Base-by-base conservation (phyloP, 768 basidiomycete genomes). In the Mycena belliarum region DNA sequence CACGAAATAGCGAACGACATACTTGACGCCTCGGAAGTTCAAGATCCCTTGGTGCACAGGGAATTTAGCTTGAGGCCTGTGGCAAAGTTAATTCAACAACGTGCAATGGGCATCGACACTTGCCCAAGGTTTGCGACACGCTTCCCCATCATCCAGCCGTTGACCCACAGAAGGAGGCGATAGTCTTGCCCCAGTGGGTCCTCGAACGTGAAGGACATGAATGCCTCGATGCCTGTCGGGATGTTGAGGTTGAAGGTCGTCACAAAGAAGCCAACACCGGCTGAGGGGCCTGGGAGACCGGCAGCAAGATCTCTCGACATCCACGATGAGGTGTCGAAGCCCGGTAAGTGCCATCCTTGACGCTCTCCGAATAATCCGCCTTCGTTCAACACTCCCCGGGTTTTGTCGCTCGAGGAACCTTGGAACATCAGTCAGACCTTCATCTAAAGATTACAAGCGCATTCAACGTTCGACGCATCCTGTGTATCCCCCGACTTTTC, bases 331-430 rank as follows among this genome's bases (percentile, higher is more conserved):
- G 14, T 16, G 11, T 41, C 40, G 40, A 41, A 41, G 4, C 40
- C 40, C 3, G 40, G 40, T 10, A 41, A 12, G 21, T 41, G 40
- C 40, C 40, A 41, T 3, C 40, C 40, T n/a, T n/a, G 4, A 2
- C 40, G 20, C 40, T 41, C 15, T 21, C 40, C 33, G 48, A 81
- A 85, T 8, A 87, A 73, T 20, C 88, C 88, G 9, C 88, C 88
- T 70, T 88, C 88, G 53, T 90, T 90, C 55, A 86, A 77, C 18
- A 89, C 71, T 25, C 87, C 85, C 60, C 88, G 80, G 12, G 78
- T 76, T 70, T 85, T 88, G 70, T 94, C 92, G n/a, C n/a, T n/a
- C n/a, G 0, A 80, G 85, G 73, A 79, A 93, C 55, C 91, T 93
- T 57, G 12, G 28, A 2, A n/a, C n/a, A n/a, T n/a, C n/a, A n/a